Conservation (phyloP, 176 grass and related monocot genomes). For the Saccharum officinarum region DNA sequence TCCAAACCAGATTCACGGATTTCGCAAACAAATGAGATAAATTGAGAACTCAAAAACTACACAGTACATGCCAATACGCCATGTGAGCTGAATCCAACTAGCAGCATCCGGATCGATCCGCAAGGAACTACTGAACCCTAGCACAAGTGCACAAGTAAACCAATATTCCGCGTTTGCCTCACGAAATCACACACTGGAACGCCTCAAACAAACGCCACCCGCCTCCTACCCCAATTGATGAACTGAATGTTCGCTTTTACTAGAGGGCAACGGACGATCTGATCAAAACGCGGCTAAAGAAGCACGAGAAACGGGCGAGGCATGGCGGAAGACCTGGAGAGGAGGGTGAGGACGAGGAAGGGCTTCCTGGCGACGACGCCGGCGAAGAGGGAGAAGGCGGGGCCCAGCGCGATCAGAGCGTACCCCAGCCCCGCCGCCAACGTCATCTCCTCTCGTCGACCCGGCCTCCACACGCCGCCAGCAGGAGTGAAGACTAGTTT, state of each 20-base stretch:
- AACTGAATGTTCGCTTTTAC: neutral
- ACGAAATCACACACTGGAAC: neutral
- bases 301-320: neutral
- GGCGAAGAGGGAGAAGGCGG: conserved; percentile 82
- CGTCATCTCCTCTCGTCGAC: conserved; percentile 57
- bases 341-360: conserved; percentile 93
- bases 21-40: neutral
- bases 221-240: neutral
- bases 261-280: neutral
- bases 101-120: neutral
- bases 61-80: neutral
- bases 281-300: neutral
- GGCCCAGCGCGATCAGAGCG: conserved; percentile 79
- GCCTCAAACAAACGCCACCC: neutral
- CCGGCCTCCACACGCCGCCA: conserved; percentile 14
- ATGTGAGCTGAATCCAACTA: neutral
- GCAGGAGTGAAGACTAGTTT: neutral
- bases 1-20: conserved; percentile 8
- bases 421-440: conserved; percentile 79
- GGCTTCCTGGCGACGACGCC: conserved; percentile 81
- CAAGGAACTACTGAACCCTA: conserved; percentile 8
- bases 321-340: conserved; percentile 55
- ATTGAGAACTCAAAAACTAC: neutral
- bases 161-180: neutral
- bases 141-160: neutral